Base-by-base conservation (phyloP, 192 early-diverging fungal species). In the Coemansia guatemalensis region DNA sequence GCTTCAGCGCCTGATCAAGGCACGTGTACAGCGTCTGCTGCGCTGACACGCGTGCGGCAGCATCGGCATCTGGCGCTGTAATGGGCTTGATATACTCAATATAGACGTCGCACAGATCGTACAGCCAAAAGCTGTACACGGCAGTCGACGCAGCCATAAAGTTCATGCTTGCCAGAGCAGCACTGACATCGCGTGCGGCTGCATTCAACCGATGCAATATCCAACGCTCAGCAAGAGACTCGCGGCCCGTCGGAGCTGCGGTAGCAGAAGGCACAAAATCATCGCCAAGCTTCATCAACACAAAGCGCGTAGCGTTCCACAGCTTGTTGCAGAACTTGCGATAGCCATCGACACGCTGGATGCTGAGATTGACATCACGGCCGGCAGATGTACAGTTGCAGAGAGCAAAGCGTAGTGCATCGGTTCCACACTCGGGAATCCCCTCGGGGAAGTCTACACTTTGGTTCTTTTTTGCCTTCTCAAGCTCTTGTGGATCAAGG, bases 281-380 rank as follows among this genome's bases (percentile, higher is more conserved):
- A 20, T 85, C 86, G n/a, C 92, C 95, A 18, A 99, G 85, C 85
- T 98, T 97, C 84, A 93, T 89, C 52, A 94, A 68, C n/a, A 92
- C 94, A 82, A 99, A 95, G 58, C 90, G 89, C 26, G 93, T 95
- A 1, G 95, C 97, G 71, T 98, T 97, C 97, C 97, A 99, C 29
- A 99, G 78, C 87, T 99, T 99, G 88, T 98, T 99, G 82, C 95
- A 99, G 89, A 97, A 99, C 84, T 97, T 97, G 78, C 95, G 90
- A 86, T 99, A 97, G 49, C 97, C 95, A 65, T 98, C 95, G n/a
- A 99, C 92, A 62, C 93, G 95, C 70, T 89, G 58, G 51, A 99
- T 91, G 68, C 98, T 91, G 68, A 99, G 77, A 71, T 96, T 98
- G 70, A 99, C 90, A 62, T 96, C 93, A 53, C 89, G 87, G 39